Conservation (phyloP, 306 rosid species). For the Trifolium fragiferum region DNA sequence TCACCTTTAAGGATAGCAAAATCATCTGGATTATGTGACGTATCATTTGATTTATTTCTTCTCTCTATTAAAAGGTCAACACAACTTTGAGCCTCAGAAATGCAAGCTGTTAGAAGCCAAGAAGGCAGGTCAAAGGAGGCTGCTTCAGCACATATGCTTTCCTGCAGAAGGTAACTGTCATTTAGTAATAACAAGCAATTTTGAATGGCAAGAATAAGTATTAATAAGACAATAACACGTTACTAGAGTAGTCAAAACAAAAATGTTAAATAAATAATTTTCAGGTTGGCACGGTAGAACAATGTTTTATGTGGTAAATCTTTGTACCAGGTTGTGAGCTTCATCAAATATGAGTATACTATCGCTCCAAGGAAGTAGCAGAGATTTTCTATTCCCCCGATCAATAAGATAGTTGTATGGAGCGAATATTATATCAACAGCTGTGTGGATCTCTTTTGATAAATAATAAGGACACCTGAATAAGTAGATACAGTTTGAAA, state of each 20-base stretch:
- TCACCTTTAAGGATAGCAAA: slow-evolving; percentile 93
- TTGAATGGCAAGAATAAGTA: slow-evolving; percentile 33
- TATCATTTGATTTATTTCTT: slow-evolving; percentile 77
- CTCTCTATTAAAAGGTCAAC: slow-evolving; percentile 69
- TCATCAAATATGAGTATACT: slow-evolving; percentile 95
- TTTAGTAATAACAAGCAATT: slow-evolving; percentile 42
- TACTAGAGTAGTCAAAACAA: slow-evolving; percentile 26
- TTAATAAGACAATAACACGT: slow-evolving; percentile 30
- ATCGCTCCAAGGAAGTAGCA: slow-evolving; percentile 65
- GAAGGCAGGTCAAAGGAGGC: slow-evolving; percentile 96
- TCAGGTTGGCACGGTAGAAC: slow-evolving; percentile 25
- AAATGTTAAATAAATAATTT: slow-evolving; percentile 24
- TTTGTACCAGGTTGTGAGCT: slow-evolving; percentile 93
- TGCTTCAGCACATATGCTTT: slow-evolving; percentile 93
- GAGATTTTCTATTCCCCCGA: slow-evolving; percentile 60
- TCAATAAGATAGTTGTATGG: slow-evolving; percentile 97
- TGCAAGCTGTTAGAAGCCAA: slow-evolving; percentile 86
- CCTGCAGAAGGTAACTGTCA: slow-evolving; percentile 61
- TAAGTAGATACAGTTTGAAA: slow-evolving; percentile 39
- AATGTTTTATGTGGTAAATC: slow-evolving; percentile 31
- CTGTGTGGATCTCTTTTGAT: slow-evolving; percentile 83
- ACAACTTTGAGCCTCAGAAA: slow-evolving; percentile 82
- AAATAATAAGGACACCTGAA: slow-evolving; percentile 91
- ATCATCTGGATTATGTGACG: slow-evolving; percentile 73
- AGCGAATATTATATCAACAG: slow-evolving; percentile 82